Percentiles rank a stretch among this genome's conserved stretches.
These are phyloP conservation scores for Malassezia psittaci DNA, from an alignment of 1,284 basidiomycete species.

Conservation along the genomic window DNA sequence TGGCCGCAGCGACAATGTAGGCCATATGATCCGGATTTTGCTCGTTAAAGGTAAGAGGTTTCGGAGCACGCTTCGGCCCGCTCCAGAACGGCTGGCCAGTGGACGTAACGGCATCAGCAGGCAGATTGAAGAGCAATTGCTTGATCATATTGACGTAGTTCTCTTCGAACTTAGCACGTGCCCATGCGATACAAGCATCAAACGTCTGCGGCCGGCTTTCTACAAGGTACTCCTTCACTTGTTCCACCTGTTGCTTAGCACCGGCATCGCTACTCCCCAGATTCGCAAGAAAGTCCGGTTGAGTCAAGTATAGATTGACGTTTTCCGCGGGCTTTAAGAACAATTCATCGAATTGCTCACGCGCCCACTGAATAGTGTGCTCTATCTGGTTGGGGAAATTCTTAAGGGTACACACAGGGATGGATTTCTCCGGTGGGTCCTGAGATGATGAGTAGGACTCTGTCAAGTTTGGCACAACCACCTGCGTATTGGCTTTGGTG, in stretches of 20 bases:
- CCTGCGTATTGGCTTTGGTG: conserved; percentile 96
- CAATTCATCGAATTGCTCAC: conserved; percentile 79
- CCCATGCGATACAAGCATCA: conserved; percentile 96
- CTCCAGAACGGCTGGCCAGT: conserved; percentile 67
- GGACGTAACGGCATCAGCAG: conserved; percentile 78
- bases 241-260: conserved; percentile 60
- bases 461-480: conserved; percentile 85
- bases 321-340: conserved; percentile 91
- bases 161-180: conserved; percentile 85
- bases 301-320: conserved; percentile 91
- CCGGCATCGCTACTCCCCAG: conserved; percentile 57
- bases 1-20: conserved; percentile 86
- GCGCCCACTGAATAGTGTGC: conserved; percentile 93
- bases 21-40: conserved; percentile 69
- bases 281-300: conserved; percentile 88
- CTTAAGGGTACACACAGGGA: conserved; percentile 95
- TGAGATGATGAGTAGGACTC: conserved; percentile 98
- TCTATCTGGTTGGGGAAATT: conserved; percentile 98
- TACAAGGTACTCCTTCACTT: conserved; percentile 82
- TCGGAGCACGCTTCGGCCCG: conserved; percentile 96
- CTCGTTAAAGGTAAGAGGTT: conserved; percentile 68
- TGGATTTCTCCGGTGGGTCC: conserved; percentile 97
- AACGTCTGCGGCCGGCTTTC: conserved; percentile 86
- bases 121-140: conserved; percentile 85
- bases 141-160: conserved; percentile 89